phyloP scores from a whole-genome alignment of 169 alveolate genomes.

The Ichthyophthirius multifiliis region DNA sequence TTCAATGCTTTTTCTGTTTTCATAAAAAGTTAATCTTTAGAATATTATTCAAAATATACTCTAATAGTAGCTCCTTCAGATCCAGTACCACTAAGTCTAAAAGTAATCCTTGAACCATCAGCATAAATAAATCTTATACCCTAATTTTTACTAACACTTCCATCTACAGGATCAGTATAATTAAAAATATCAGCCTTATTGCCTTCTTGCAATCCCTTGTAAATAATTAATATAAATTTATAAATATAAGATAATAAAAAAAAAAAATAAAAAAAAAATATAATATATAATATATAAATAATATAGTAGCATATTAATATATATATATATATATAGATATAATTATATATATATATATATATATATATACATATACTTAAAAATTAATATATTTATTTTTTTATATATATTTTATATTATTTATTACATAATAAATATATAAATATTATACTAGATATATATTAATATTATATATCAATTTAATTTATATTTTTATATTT shows the following conservation, averaged over 20 bases:
- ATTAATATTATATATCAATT: not conserved
- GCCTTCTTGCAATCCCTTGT: conserved; percentile 53
- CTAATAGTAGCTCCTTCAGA: conserved; percentile 93
- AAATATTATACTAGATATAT: not conserved
- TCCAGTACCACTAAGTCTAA: conserved; percentile 92
- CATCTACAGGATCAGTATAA: conserved; percentile 94
- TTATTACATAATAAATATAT: not conserved
- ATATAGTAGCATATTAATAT: too few relatives aligned
- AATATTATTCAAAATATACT: conserved; percentile 90
- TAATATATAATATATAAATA: too few relatives aligned
- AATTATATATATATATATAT: too few relatives aligned
- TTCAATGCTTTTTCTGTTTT: conserved; percentile 57
- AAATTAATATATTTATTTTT: not conserved
- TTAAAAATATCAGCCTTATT: conserved; percentile 80
- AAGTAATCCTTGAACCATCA: conserved; percentile 89
- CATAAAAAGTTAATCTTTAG: conserved; percentile 51
- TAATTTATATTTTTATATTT: too few relatives aligned
- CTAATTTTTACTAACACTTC: conserved; percentile 89
- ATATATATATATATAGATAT: too few relatives aligned
- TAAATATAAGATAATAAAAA: too few relatives aligned
- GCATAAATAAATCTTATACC: conserved; percentile 88
- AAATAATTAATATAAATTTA: too few relatives aligned
- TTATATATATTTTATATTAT: too few relatives aligned
- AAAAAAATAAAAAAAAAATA: too few relatives aligned
- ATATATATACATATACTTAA: not conserved